Evolutionary conservation across 202 grass and related monocot species (phyloP).

Genomic region (Dendrocalamus latiflorus): DNA sequence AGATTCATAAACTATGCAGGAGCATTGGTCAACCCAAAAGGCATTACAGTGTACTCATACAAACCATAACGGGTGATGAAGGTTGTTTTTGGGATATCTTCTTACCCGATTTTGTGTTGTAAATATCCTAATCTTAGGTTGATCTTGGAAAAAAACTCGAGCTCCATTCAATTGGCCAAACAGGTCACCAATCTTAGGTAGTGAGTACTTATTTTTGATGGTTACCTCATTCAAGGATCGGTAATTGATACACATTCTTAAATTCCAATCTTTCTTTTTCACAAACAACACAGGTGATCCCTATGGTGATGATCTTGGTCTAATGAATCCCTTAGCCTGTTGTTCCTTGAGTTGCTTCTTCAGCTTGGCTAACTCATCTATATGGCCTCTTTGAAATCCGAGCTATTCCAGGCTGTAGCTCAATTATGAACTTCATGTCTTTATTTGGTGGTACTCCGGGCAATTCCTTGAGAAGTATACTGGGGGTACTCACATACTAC

Average conservation of each 20-base stretch:
- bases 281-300: neutral
- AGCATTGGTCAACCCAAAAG: too few species aligned
- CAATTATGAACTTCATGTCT: too few species aligned
- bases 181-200: neutral
- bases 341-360: neutral
- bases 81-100: neutral
- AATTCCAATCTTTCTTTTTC: neutral
- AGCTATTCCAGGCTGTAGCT: too few species aligned
- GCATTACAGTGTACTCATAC: too few species aligned
- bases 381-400: too few species aligned
- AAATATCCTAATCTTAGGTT: neutral
- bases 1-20: too few species aligned
- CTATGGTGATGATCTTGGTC: neutral
- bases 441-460: too few species aligned
- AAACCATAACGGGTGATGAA: too few species aligned
- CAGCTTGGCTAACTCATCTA: neutral
- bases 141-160: neutral
- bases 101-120: neutral
- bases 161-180: neutral
- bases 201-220: neutral
- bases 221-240: neutral
- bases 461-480: too few species aligned
- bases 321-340: neutral
- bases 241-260: neutral
- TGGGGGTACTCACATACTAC: too few species aligned